Evolutionary conservation across 371 early-diverging fungal genomes (phyloP).

Genomic region (Funneliformis caledonium): DNA sequence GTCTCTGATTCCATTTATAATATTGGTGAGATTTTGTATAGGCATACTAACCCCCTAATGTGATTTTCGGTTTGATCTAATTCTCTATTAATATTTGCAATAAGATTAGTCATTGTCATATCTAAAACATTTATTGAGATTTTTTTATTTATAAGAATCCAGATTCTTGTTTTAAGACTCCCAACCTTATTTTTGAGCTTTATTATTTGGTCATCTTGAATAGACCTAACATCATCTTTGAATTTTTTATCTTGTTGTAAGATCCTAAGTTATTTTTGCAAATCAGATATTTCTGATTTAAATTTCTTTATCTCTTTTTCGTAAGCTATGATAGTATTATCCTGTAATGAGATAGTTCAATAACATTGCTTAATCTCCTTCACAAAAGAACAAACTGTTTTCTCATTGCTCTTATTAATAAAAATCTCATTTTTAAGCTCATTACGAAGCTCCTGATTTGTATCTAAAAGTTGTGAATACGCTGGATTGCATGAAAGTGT

Average conservation of each 20-base stretch:
- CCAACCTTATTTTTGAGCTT: too few relatives aligned
- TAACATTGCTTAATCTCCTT: conserved; percentile 5
- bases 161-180: too few relatives aligned
- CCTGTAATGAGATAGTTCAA: neutral
- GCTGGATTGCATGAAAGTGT: neutral
- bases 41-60: conserved; percentile 27
- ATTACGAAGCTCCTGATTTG: neutral
- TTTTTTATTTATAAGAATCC: too few relatives aligned
- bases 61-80: conserved; percentile 29
- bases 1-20: neutral
- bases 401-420: conserved; percentile 21
- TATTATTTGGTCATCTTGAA: too few relatives aligned
- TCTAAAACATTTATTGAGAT: neutral
- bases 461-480: conserved; percentile 8
- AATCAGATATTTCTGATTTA: conserved; percentile 12
- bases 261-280: neutral
- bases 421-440: neutral
- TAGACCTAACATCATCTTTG: too few relatives aligned
- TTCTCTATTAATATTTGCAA: conserved; percentile 2
- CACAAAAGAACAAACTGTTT: neutral
- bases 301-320: conserved; percentile 10
- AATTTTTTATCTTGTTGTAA: too few relatives aligned
- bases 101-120: neutral
- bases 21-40: conserved; percentile 13
- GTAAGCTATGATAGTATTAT: conserved; percentile 10